Percentiles rank a stretch among this genome's conserved stretches.
Evolutionary conservation across 2,329 filamentous ascomycete species (phyloP).

Genomic region (Shiraia sp.): DNA sequence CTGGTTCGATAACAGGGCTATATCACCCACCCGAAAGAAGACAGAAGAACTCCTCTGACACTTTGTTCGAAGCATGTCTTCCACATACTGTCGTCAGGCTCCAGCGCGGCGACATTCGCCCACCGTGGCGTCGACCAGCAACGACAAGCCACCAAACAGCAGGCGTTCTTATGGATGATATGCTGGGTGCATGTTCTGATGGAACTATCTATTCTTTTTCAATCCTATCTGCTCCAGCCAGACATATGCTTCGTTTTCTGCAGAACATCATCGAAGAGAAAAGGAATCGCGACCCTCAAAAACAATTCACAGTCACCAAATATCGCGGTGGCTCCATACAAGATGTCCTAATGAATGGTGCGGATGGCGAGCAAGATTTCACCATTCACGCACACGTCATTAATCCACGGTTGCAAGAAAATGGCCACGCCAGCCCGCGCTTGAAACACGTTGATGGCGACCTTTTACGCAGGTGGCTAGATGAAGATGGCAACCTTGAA

Average conservation of each 20-base stretch:
- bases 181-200: constrained; percentile 56
- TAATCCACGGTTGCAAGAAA: constrained; percentile 27
- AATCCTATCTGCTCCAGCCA: constrained; percentile 64
- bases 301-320: constrained; percentile 15
- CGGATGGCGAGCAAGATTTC: constrained; percentile 22
- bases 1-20: constrained; percentile 33
- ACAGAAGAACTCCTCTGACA: constrained; percentile 29
- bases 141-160: constrained; percentile 8
- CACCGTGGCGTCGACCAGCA: constrained; percentile 38
- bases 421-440: constrained; percentile 14
- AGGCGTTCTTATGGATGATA: constrained; percentile 51
- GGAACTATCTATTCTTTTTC: constrained; percentile 63
- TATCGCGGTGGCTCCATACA: constrained; percentile 22
- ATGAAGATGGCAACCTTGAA: constrained; percentile 21
- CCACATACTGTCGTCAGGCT: constrained; percentile 52
- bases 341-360: constrained; percentile 26
- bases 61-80: constrained; percentile 49
- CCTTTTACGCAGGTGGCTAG: constrained; percentile 39
- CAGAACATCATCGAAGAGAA: constrained; percentile 61
- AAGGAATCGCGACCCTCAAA: constrained; percentile 12
- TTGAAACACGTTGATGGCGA: constrained; percentile 51
- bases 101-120: constrained; percentile 52
- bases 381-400: constrained; percentile 25
- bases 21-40: constrained; percentile 23
- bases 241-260: constrained; percentile 72